Base-by-base conservation (phyloP, 495 filamentous ascomycete genomes). In the Immersiella caudata region DNA sequence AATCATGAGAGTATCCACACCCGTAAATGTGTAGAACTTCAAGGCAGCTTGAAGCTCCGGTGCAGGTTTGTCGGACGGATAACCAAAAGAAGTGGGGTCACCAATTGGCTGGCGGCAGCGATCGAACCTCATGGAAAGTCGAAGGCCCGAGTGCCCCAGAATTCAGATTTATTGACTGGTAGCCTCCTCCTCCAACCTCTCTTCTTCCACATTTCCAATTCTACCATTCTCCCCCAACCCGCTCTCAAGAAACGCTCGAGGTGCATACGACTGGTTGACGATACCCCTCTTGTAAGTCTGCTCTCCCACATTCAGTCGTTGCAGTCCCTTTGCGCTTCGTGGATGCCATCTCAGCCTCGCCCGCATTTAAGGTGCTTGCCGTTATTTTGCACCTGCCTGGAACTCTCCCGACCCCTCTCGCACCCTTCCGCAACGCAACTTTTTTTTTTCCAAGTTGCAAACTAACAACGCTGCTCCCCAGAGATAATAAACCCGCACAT, bases 361-460 rank as follows among this genome's bases (percentile, higher is more conserved):
- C 40, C 40, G 40, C 33, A 46, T 46, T 46, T 14, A 46, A 18
- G 16, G 40, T 46, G 6, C 11, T 33, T 46, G 40, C 40, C 40
- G 40, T 46, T 46, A 46, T 67, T 71, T 74, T 36, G 33, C 33
- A 36, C 33, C 33, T 36, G 33, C 33, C 33, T 36, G 12, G 12
- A 12, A 14, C 29, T 36, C 58, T 64, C 40, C 61, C 49, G 70
- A 70, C 68, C 70, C 67, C 70, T 72, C 29, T 33, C 29, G 29
- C 29, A 33, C 8, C 14, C 11, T 18, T 46, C 14, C 11, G 40
- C 40, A 6, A 5, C 40, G 2, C 40, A 46, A 46, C 40, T 14
- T 46, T 14, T 36, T 36, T 36, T n/a, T n/a, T 33, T 64, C 20
- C 35, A 8, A 46, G 24, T 5, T 9, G 36, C 16, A 20, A 24